Percentiles rank a stretch among this genome's conserved stretches.
Conservation (phyloP, 2,329 filamentous ascomycete genomes). For the Arachnomyces sp. region DNA sequence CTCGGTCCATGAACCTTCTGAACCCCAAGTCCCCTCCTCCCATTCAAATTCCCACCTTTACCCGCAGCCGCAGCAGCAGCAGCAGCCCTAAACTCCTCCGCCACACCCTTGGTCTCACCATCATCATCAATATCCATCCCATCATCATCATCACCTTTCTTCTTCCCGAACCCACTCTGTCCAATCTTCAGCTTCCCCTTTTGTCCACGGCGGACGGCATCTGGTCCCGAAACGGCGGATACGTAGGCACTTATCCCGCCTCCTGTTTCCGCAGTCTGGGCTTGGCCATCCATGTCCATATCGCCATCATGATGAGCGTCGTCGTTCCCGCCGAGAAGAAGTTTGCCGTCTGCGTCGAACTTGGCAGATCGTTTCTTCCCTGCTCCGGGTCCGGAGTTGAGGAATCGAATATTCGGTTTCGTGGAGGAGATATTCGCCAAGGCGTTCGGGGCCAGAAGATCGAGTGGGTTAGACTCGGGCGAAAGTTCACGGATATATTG, state of each 20-base stretch:
- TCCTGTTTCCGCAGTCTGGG: conserved; percentile 14
- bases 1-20: conserved; percentile 21
- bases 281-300: conserved; percentile 14
- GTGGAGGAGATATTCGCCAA: conserved; percentile 90
- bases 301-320: conserved; percentile 28
- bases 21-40: conserved; percentile 21
- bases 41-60: conserved; percentile 9
- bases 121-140: conserved; percentile 41
- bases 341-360: conserved; percentile 37
- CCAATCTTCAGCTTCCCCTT: conserved; percentile 56
- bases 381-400: conserved; percentile 31
- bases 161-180: conserved; percentile 31
- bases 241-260: conserved; percentile 53
- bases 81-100: conserved; percentile 11
- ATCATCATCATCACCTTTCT: conserved; percentile 31
- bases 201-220: conserved; percentile 51
- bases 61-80: conserved; percentile 21
- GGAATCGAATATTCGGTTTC: conserved; percentile 55
- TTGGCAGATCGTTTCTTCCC: conserved; percentile 35
- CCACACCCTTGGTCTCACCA: conserved; percentile 37
- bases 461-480: conserved; percentile 84
- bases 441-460: conserved; percentile 81
- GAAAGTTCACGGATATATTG: conserved; percentile 79
- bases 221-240: conserved; percentile 52
- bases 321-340: conserved; percentile 32